Evolutionary conservation across 495 filamentous ascomycete species (phyloP), one percentile per base, ranked within the genome.

Genomic region (Cairneyella variabilis): DNA sequence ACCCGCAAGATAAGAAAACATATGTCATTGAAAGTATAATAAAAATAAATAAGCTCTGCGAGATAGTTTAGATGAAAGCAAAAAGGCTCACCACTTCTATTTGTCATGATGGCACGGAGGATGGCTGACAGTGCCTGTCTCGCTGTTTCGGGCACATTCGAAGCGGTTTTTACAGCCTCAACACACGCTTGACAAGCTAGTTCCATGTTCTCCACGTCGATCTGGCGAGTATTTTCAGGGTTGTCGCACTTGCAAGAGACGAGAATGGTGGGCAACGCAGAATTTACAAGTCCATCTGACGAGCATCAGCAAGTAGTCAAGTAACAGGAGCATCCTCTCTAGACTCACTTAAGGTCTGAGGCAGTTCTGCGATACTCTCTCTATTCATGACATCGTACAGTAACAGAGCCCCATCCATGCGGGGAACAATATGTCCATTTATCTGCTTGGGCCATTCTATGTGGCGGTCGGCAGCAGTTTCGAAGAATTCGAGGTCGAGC

Each of bases 231-330:
- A 32, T 71, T 75, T 25, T 80, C 76, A 18, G 82, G 82, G 27
- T 78, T 76, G 63, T 95, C 90, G 71, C 86, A 92, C 74, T 95
- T 95, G 58, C 84, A 90, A 46, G 89, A 84, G 28, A 92, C 90
- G 41, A 95, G 77, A 38, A 90, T 70, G 52, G 83, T 83, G 7
- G 90, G 90, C 20, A 93, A 68, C 18, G 75, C 71, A 14, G 83
- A 79, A 54, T 82, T 83, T 47, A 76, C 72, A 54, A 93, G 74
- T 9, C 79, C 83, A 68, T 85, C 90, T 96, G 63, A 61, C 14
- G 26, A 41, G 4, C 12, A 16, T 37, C 18, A 51, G 40, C 30
- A 50, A 39, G 25, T 48, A 27, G n/a, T 22, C 18, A 50, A 20
- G 4, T 17, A 12, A 34, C 16, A 3, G 14, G 11, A 32, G 18